Base-by-base conservation (phyloP, 2,329 filamentous ascomycete genomes). In the Reticulascus tulasneorum region DNA sequence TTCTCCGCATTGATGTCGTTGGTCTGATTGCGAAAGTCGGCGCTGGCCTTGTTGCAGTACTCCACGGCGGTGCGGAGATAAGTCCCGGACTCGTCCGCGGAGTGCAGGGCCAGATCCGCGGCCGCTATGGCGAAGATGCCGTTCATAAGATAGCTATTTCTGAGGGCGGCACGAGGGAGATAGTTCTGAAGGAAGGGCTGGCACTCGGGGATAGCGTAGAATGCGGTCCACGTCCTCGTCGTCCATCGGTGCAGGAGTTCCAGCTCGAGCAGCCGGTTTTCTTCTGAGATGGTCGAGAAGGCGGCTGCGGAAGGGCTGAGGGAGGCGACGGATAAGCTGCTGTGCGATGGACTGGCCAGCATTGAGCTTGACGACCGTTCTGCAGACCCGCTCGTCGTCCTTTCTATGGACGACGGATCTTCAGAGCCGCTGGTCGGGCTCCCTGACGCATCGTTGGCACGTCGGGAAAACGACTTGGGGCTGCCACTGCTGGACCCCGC, bases 211-310 rank as follows among this genome's bases (percentile, higher is more conserved):
- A 71, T 58, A 25, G 60, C 63, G 16, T 47, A 55, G 23, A 64
- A 47, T 23, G 52, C 54, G 10, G 55, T 56, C 45, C 62, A 73
- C 0, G 68, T 73, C 11, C 58, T 59, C 0, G 64, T 70, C 3
- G 67, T 63, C 60, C 66, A 75, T 19, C 64, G 65, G 44, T 74
- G 69, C 65, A 75, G 71, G 27, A 75, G 48, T 40, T 73, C 69
- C 8, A 75, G 56, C 37, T 72, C 69, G 10, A 25, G 31, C 8
- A 28, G n/a, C 13, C 26, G 38, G 15, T 36, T 22, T 21, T 19
- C 13, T 12, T 20, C 23, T n/a, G 34, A 20, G 15, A 19, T 31
- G 10, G 12, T 33, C 23, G 29, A 27, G 22, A 33, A 35, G 24
- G 24, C 24, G 12, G 18, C 24, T 4, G 33, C 24, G n/a, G 33